Evolutionary conservation across 192 early-diverging fungal genomes (phyloP).

Genomic region (Linderina pennispora): DNA sequence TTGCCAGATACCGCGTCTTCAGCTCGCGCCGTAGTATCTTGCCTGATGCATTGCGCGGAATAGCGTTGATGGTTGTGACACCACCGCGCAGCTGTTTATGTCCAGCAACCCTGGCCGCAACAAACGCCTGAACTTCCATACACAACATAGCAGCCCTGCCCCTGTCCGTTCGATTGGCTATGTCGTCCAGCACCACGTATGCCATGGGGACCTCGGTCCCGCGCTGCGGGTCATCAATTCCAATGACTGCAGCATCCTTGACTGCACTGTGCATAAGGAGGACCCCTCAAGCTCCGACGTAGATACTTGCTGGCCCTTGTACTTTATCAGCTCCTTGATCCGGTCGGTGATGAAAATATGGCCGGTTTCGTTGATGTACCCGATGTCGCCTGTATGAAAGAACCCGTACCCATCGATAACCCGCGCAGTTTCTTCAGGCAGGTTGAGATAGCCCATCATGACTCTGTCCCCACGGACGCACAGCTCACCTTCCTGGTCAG

Average conservation of each 20-base stretch:
- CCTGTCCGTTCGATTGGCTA: neutral
- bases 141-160: neutral
- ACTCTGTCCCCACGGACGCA: slow-evolving; percentile 74
- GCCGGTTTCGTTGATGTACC: slow-evolving; percentile 55
- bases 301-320: slow-evolving; percentile 75
- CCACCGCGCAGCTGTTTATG: slow-evolving; percentile 41
- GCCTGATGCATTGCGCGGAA: slow-evolving; percentile 28
- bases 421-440: slow-evolving; percentile 60
- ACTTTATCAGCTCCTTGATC: slow-evolving; percentile 89
- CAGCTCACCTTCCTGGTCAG: slow-evolving; percentile 67
- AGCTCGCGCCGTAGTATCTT: slow-evolving; percentile 34
- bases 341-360: slow-evolving; percentile 63
- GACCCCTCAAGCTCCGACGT: slow-evolving; percentile 82
- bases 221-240: slow-evolving; percentile 49
- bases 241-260: slow-evolving; percentile 63
- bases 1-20: slow-evolving; percentile 7
- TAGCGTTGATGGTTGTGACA: slow-evolving; percentile 11
- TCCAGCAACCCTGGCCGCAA: slow-evolving; percentile 15
- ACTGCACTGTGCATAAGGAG: slow-evolving; percentile 61
- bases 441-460: slow-evolving; percentile 80
- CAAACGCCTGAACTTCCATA: slow-evolving; percentile 11
- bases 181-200: slow-evolving; percentile 52
- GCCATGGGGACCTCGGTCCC: slow-evolving; percentile 71
- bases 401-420: slow-evolving; percentile 68
- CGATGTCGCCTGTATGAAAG: slow-evolving; percentile 80